These are phyloP conservation scores for Hydnum rufescens DNA, from an alignment of 768 basidiomycete genomes.

Conservation along the genomic window DNA sequence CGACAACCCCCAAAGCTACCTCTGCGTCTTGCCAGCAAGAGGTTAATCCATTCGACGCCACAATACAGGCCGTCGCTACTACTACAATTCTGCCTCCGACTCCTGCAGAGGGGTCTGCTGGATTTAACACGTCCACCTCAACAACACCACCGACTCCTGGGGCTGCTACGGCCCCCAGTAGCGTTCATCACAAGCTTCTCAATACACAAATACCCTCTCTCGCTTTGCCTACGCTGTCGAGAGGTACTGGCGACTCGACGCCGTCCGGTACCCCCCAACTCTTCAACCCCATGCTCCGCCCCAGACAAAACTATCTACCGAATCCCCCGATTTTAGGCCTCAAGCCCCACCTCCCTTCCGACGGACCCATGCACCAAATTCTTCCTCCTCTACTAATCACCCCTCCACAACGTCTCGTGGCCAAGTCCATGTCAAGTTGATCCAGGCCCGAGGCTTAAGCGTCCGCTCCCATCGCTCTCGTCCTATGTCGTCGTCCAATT, in stretches of 20 bases:
- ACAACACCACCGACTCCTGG: not conserved
- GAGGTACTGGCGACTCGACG: too few species aligned
- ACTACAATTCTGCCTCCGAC: not conserved
- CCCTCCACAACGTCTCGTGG: slow-evolving; percentile 13
- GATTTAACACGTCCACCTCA: not conserved
- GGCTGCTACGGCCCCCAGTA: not conserved
- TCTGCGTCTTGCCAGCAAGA: slow-evolving; percentile 21
- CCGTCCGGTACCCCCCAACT: too few species aligned
- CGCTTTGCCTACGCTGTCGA: not conserved
- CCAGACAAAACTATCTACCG: not conserved
- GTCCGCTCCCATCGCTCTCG: slow-evolving; percentile 43
- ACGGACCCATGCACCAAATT: slow-evolving; percentile 5
- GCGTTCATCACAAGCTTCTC: slow-evolving; percentile 19
- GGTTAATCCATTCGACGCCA: slow-evolving; percentile 37
- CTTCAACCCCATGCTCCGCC: not conserved
- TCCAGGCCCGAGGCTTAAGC: slow-evolving; percentile 70
- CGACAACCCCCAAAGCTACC: slow-evolving; percentile 37
- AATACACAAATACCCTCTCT: slow-evolving; percentile 6
- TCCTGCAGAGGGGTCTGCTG: not conserved
- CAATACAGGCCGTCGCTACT: slow-evolving; percentile 13
- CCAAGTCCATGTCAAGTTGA: slow-evolving; percentile 90
- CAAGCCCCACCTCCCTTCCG: slow-evolving; percentile 14
- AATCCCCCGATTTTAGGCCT: slow-evolving; percentile 14
- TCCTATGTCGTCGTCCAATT: slow-evolving; percentile 96
- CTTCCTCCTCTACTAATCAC: slow-evolving; percentile 1